Evolutionary conservation across 306 rosid genomes (phyloP).

Genomic region (Castanospermum australe): DNA sequence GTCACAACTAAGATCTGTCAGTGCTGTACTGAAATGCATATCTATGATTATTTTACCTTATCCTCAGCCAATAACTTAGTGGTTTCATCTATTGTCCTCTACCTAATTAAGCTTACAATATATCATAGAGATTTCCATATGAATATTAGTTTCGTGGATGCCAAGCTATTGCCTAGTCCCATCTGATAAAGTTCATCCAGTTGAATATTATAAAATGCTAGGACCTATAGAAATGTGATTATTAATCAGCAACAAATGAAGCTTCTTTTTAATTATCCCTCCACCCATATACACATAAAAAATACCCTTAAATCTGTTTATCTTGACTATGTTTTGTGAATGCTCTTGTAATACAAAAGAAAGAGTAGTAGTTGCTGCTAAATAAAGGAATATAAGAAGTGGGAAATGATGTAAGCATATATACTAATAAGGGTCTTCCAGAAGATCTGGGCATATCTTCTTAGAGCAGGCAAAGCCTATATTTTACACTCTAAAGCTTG

Average conservation of each 20-base stretch:
- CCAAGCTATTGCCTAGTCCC: constrained; percentile 45
- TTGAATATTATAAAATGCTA: constrained; percentile 34
- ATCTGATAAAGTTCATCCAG: constrained; percentile 49
- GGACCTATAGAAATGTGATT: constrained; percentile 50
- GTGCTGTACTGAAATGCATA: constrained; percentile 61
- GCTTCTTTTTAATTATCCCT: constrained; percentile 53
- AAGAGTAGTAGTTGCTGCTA: constrained; percentile 45
- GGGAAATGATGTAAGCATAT: constrained; percentile 91
- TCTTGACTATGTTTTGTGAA: constrained; percentile 58
- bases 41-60: constrained; percentile 48
- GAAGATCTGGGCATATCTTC: constrained; percentile 95
- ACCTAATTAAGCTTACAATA: constrained; percentile 37
- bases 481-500: constrained; percentile 59
- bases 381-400: constrained; percentile 73
- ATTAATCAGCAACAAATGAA: constrained; percentile 63
- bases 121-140: constrained; percentile 25
- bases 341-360: constrained; percentile 37
- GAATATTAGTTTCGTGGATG: constrained; percentile 49
- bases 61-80: constrained; percentile 41
- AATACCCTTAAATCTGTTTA: constrained; percentile 28
- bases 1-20: no score
- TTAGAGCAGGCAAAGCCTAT: constrained; percentile 64
- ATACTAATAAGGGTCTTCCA: constrained; percentile 72
- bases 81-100: constrained; percentile 63
- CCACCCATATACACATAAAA: constrained; percentile 42